phyloP scores from a whole-genome alignment of 371 early-diverging fungal genomes.

The Capniomyces stellatus region DNA sequence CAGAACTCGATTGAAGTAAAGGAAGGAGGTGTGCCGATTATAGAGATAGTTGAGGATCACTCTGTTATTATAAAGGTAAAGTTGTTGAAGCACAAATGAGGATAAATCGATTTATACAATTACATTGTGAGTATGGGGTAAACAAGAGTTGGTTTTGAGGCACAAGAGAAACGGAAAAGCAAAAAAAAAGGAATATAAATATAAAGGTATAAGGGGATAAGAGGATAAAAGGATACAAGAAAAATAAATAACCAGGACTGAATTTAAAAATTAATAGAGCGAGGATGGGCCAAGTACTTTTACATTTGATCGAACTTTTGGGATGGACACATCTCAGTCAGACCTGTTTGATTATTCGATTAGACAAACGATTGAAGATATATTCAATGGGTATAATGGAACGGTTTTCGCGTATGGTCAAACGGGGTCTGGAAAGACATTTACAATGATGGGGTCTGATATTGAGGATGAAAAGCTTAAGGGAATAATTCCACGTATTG shows the following conservation, averaged over 20 bases:
- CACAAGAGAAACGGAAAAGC: too few relatives aligned
- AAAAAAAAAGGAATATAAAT: neutral
- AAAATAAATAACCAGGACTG: too few relatives aligned
- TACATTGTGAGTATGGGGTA: too few relatives aligned
- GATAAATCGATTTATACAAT: too few relatives aligned
- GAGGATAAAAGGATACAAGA: too few relatives aligned
- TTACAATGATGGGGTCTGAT: slow-evolving; percentile 97
- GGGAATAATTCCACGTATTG: slow-evolving; percentile 88
- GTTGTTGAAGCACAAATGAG: neutral
- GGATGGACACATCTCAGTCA: slow-evolving; percentile 57
- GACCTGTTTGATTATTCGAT: slow-evolving; percentile 79
- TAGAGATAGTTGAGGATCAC: slow-evolving; percentile 60
- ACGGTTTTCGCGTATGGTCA: slow-evolving; percentile 98
- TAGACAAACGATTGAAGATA: slow-evolving; percentile 66
- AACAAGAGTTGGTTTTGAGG: too few relatives aligned
- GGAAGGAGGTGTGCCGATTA: slow-evolving; percentile 74
- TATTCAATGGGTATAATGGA: slow-evolving; percentile 80
- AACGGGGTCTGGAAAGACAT: slow-evolving; percentile 97
- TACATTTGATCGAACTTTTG: slow-evolving; percentile 80
- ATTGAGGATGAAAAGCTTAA: slow-evolving; percentile 72
- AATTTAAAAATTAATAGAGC: neutral
- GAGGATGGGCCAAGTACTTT: slow-evolving; percentile 42
- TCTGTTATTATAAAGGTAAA: slow-evolving; percentile 55
- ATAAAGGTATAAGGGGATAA: neutral
- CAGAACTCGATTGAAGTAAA: slow-evolving; percentile 78